Base-by-base conservation (phyloP, 2,329 filamentous ascomycete genomes). In the Fusarium xylarioides region DNA sequence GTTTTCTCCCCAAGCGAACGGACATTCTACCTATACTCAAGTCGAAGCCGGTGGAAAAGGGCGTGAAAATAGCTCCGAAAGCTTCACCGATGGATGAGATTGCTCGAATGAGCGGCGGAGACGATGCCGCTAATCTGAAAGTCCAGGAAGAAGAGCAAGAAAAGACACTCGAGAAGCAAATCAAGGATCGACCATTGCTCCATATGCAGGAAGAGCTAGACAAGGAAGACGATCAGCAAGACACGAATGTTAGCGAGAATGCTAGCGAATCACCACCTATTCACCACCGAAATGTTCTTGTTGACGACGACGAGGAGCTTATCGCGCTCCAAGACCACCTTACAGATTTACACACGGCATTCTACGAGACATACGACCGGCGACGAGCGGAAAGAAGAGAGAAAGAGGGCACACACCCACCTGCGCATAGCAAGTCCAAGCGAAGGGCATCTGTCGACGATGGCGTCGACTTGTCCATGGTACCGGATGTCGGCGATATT, bases 161-260 rank as follows among this genome's bases (percentile, higher is more conserved):
- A 77, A 93, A 95, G 79, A 89, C 92, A 2, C 89, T 99, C 54
- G 92, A 95, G 79, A 94, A 95, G 68, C 96, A 99, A 82, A 88
- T 98, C 23, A 93, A 91, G 68, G 95, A 98, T 70, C 90, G 95
- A 19, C 96, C 96, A 0, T 84, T 99, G 34, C 85, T 97, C n/a
- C 94, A 96, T 79, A 92, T 97, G 84, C 96, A 99, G 81, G 93
- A 97, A 77, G 88, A 95, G 80, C 87, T 98, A 28, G 96, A 99
- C 78, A 93, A 94, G 76, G 93, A 95, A 77, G 91, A 94, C 44
- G 79, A 81, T 54, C 72, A 77, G 23, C 75, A 80, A 54, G 74
- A 74, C 3, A 28, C 69, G 4, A 78, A 80, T 40, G 62, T 66
- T 15, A 74, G 74, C 30, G 78, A 78, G 9, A 78, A 81, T 38